These are phyloP conservation scores for Neurospora africana DNA, from an alignment of 495 filamentous ascomycete genomes.

Conservation along the genomic window DNA sequence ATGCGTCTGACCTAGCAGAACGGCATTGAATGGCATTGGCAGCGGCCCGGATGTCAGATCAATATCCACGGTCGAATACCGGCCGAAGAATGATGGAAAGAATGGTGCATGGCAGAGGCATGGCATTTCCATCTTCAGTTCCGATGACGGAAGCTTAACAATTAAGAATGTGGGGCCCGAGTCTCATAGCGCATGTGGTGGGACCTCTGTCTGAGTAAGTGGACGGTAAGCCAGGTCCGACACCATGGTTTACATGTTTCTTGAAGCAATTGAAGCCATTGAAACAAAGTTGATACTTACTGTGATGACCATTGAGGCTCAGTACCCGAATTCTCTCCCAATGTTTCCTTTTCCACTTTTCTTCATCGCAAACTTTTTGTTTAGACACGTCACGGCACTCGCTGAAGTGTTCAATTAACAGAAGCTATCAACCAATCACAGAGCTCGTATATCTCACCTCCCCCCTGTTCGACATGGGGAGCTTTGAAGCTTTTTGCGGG, in stretches of 20 bases:
- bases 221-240: not conserved
- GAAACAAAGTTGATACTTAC: not conserved
- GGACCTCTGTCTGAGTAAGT: not conserved
- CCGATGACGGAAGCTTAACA: slow-evolving; percentile 8
- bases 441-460: slow-evolving; percentile 16
- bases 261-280: not conserved
- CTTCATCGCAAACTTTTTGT: not conserved
- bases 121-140: not conserved
- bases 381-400: not conserved
- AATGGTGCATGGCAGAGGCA: not conserved
- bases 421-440: slow-evolving; percentile 15
- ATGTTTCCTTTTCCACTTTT: not conserved
- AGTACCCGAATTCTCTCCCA: not conserved
- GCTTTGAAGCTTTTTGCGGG: slow-evolving; percentile 10
- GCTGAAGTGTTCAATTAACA: not conserved
- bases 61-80: not conserved
- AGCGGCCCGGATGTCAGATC: not conserved
- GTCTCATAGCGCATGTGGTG: not conserved
- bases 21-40: not conserved
- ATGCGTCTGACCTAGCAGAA: not conserved
- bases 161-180: not conserved
- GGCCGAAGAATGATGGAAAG: not conserved
- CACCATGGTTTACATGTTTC: not conserved
- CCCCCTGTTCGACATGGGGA: not conserved
- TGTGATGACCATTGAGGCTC: not conserved